Conservation (phyloP, 129 eudicot genomes). For the Chrysanthemum lavandulifolium region DNA sequence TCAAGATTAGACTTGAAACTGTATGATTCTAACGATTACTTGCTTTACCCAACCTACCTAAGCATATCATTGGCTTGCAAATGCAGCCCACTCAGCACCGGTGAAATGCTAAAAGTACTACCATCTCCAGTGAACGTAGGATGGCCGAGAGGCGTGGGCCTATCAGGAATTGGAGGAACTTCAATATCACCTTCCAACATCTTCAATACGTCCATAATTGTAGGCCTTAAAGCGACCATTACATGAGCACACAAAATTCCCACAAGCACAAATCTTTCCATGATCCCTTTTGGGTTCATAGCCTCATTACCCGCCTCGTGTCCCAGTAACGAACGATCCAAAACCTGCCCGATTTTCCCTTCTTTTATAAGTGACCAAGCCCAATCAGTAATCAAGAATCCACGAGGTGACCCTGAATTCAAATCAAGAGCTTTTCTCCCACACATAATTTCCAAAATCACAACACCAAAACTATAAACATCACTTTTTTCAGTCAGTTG, state of each 20-base stretch:
- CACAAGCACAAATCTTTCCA: conserved; percentile 74
- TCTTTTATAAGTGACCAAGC: conserved; percentile 76
- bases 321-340: conserved; percentile 48
- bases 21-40: not conserved
- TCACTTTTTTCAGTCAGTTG: conserved; percentile 80
- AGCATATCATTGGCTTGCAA: conserved; percentile 66
- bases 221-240: conserved; percentile 83
- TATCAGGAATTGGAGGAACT: conserved; percentile 68
- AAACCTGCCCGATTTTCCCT: conserved; percentile 43
- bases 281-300: conserved; percentile 60
- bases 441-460: conserved; percentile 75
- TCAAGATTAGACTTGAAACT: conserved; percentile 10
- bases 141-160: conserved; percentile 71
- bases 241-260: conserved; percentile 92
- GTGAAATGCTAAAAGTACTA: conserved; percentile 61
- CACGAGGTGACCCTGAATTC: conserved; percentile 45
- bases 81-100: conserved; percentile 53
- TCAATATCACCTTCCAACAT: conserved; percentile 91
- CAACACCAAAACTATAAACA: conserved; percentile 84
- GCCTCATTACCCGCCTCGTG: conserved; percentile 28
- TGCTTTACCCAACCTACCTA: conserved; percentile 37
- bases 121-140: conserved; percentile 48
- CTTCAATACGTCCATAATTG: conserved; percentile 65
- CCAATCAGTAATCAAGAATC: conserved; percentile 78
- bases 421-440: conserved; percentile 85